These are phyloP conservation scores for Cordyceps cateniannulata DNA, from an alignment of 2,329 filamentous ascomycete genomes.

Conservation along the genomic window DNA sequence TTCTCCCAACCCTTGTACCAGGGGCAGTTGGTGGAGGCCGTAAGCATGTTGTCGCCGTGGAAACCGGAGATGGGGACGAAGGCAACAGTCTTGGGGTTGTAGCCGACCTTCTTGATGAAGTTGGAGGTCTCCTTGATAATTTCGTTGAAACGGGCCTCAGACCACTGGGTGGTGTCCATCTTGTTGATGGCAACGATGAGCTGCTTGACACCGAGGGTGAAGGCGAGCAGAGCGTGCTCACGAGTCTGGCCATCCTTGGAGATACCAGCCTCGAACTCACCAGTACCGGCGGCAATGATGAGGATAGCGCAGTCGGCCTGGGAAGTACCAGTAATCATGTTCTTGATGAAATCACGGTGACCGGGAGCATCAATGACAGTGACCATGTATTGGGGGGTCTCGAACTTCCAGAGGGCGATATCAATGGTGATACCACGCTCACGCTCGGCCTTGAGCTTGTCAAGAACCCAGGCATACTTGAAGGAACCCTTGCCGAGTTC, in stretches of 20 bases:
- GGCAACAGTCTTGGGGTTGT: slow-evolving; percentile 97
- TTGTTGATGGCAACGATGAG: slow-evolving; percentile 99
- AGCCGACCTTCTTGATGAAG: slow-evolving; percentile 99
- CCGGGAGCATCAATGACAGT: slow-evolving; percentile 98
- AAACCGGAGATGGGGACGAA: slow-evolving; percentile 99
- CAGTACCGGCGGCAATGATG: slow-evolving; percentile 99
- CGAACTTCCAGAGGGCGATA: slow-evolving; percentile 99
- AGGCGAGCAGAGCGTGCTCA: slow-evolving; percentile 99
- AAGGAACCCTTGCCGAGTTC: slow-evolving; percentile 99
- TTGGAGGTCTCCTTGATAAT: slow-evolving; percentile 99
- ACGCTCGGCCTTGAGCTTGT: slow-evolving; percentile 99
- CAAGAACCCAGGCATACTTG: slow-evolving; percentile 99
- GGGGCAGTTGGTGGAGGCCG: slow-evolving; percentile 82
- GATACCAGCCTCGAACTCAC: slow-evolving; percentile 99
- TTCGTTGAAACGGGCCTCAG: slow-evolving; percentile 91
- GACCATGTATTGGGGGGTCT: slow-evolving; percentile 96
- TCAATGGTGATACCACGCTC: slow-evolving; percentile 99
- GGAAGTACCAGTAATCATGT: slow-evolving; percentile 99
- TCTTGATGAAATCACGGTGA: slow-evolving; percentile 99
- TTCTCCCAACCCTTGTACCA: slow-evolving; percentile 99
- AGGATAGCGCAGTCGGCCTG: slow-evolving; percentile 99
- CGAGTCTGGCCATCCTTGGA: slow-evolving; percentile 99
- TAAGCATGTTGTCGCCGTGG: slow-evolving; percentile 99
- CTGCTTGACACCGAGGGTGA: slow-evolving; percentile 99
- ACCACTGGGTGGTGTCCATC: slow-evolving; percentile 99